phyloP scores from a whole-genome alignment of 805 yeast genomes.

The Ogataea methylovora region DNA sequence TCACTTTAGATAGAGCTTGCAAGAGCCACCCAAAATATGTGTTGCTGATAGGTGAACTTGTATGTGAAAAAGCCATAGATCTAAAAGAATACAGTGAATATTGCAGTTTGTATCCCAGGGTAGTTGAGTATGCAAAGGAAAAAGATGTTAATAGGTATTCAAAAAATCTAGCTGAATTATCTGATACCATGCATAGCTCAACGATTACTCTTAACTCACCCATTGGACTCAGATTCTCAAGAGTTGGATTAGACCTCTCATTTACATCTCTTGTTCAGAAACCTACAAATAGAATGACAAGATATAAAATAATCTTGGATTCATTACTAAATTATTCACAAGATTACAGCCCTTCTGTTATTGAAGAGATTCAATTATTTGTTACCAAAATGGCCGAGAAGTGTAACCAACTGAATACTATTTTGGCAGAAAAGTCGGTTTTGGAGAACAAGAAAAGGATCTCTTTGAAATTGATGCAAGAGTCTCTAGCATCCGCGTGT shows the following conservation, averaged over 20 bases:
- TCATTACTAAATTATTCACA: slow-evolving; percentile 26
- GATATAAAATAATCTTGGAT: slow-evolving; percentile 45
- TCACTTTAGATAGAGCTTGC: no score
- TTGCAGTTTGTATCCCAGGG: slow-evolving; percentile 9
- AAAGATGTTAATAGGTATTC: slow-evolving; percentile 18
- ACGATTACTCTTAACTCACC: slow-evolving; percentile 22
- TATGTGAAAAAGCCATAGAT: no score
- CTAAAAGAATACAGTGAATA: not conserved
- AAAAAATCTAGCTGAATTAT: slow-evolving; percentile 7
- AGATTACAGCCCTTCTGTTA: slow-evolving; percentile 10
- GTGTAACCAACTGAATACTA: slow-evolving; percentile 5
- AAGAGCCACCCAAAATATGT: no score
- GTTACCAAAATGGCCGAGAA: slow-evolving; percentile 14
- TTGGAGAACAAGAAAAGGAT: not conserved
- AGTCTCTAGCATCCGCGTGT: not conserved
- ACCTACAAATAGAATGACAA: slow-evolving; percentile 43
- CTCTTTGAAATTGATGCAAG: not conserved
- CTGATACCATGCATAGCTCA: slow-evolving; percentile 1
- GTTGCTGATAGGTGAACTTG: no score
- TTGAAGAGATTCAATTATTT: slow-evolving; percentile 20
- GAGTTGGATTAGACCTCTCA: slow-evolving; percentile 41
- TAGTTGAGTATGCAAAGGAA: slow-evolving; percentile 13
- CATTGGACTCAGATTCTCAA: slow-evolving; percentile 25
- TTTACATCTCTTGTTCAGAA: slow-evolving; percentile 45
- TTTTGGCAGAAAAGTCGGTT: not conserved